phyloP scores from a whole-genome alignment of 2,329 filamentous ascomycete genomes.

The Curvularia eragrostidis region DNA sequence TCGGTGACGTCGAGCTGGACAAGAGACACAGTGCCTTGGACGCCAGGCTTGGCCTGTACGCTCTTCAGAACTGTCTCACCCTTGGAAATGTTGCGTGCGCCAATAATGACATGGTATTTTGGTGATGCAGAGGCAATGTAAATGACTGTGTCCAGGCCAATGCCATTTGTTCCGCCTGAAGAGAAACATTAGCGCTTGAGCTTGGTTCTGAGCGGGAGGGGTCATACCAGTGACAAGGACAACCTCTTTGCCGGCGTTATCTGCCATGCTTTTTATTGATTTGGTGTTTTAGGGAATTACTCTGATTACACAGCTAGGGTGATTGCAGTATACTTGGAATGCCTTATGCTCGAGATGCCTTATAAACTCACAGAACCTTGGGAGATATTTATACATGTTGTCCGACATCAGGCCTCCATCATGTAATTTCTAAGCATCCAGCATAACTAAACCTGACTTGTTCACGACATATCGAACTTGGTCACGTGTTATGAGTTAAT shows the following conservation, averaged over 20 bases:
- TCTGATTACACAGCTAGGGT: background rate
- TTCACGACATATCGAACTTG: background rate
- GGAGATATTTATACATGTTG: background rate
- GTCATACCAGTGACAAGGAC: constrained; percentile 38
- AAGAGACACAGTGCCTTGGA: constrained; percentile 40
- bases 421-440: background rate
- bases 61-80: constrained; percentile 40
- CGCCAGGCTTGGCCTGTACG: constrained; percentile 32
- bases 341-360: background rate
- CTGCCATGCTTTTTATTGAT: constrained; percentile 12
- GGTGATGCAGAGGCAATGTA: constrained; percentile 36
- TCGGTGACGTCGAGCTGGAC: constrained; percentile 48
- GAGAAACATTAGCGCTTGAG: constrained; percentile 2
- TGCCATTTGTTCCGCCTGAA: constrained; percentile 45
- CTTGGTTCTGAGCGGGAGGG: background rate
- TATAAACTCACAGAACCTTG: background rate
- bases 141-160: constrained; percentile 46
- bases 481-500: background rate
- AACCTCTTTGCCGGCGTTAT: constrained; percentile 29
- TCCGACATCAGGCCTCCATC: background rate
- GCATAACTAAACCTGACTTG: background rate
- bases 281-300: background rate
- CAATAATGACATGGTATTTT: constrained; percentile 48
- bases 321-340: background rate
- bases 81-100: constrained; percentile 42